Percentiles rank a stretch among this genome's conserved stretches.
Conservation (phyloP, 805 yeast genomes). For the Schizosaccharomyces cryophilus region DNA sequence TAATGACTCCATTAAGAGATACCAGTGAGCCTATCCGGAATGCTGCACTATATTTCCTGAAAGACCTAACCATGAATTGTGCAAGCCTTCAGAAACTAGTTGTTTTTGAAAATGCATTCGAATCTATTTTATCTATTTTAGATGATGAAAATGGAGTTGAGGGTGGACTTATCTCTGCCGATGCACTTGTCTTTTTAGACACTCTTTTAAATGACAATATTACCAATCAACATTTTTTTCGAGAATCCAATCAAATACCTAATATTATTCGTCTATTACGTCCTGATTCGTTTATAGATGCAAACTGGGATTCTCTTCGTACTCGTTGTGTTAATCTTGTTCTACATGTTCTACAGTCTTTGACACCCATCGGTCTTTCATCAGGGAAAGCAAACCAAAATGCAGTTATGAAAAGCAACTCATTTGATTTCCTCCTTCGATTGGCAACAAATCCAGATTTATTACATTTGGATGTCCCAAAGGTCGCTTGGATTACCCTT, state of each 20-base stretch:
- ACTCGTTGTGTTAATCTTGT: neutral
- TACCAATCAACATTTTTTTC: constrained; percentile 67
- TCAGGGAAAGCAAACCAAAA: neutral
- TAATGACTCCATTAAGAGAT: constrained; percentile 40
- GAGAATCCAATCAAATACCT: constrained; percentile 29
- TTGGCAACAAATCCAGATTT: neutral
- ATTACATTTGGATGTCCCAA: neutral
- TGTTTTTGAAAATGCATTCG: constrained; percentile 85
- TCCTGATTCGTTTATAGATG: neutral
- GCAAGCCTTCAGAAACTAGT: constrained; percentile 75
- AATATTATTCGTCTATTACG: neutral
- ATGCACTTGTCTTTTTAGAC: constrained; percentile 52
- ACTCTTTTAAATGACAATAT: constrained; percentile 60
- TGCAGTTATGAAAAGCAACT: neutral
- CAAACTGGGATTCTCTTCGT: neutral
- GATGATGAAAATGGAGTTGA: constrained; percentile 71
- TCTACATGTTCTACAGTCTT: neutral
- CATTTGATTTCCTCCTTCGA: neutral
- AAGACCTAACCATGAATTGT: constrained; percentile 59
- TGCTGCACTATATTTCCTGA: constrained; percentile 49
- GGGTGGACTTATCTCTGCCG: constrained; percentile 78
- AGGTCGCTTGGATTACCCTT: neutral
- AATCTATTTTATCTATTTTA: constrained; percentile 51
- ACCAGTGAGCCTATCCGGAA: constrained; percentile 67
- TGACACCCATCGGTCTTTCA: neutral